These are phyloP conservation scores for Phytophthora pini DNA, from an alignment of 352 stramenopile genomes.

Conservation along the genomic window DNA sequence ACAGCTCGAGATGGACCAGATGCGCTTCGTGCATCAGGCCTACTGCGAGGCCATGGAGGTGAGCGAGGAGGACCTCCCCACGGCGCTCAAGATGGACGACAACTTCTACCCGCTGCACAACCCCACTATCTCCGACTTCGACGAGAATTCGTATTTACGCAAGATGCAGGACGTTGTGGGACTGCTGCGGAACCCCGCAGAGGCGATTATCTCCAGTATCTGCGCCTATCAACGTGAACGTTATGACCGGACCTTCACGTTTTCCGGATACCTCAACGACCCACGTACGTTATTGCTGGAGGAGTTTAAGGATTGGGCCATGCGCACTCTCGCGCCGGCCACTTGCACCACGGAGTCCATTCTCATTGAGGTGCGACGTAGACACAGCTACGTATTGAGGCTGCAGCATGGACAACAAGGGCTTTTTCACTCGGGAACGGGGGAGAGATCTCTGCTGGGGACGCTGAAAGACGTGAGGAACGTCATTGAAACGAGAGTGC, in stretches of 20 bases:
- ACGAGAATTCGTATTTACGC: conserved; percentile 88
- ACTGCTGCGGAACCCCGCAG: conserved; percentile 76
- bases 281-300: conserved; percentile 82
- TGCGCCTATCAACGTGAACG: conserved; percentile 85
- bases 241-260: conserved; percentile 76
- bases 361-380: conserved; percentile 73
- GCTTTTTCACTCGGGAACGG: conserved; percentile 77
- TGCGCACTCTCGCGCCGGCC: conserved; percentile 76
- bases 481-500: conserved; percentile 77
- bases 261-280: conserved; percentile 86
- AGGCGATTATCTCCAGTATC: conserved; percentile 88
- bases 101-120: conserved; percentile 81
- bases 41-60: conserved; percentile 88
- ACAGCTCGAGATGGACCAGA: conserved; percentile 85
- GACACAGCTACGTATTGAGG: conserved; percentile 78
- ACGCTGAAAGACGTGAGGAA: conserved; percentile 86
- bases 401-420: conserved; percentile 85
- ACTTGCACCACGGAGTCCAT: conserved; percentile 83
- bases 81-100: conserved; percentile 88
- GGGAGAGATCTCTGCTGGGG: conserved; percentile 76
- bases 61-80: conserved; percentile 82
- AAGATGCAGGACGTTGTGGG: conserved; percentile 90
- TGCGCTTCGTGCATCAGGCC: conserved; percentile 86
- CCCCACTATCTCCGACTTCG: conserved; percentile 80
- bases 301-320: conserved; percentile 89